These are phyloP conservation scores for Sporopachydermia quercuum DNA, from an alignment of 805 yeast species.

Conservation along the genomic window DNA sequence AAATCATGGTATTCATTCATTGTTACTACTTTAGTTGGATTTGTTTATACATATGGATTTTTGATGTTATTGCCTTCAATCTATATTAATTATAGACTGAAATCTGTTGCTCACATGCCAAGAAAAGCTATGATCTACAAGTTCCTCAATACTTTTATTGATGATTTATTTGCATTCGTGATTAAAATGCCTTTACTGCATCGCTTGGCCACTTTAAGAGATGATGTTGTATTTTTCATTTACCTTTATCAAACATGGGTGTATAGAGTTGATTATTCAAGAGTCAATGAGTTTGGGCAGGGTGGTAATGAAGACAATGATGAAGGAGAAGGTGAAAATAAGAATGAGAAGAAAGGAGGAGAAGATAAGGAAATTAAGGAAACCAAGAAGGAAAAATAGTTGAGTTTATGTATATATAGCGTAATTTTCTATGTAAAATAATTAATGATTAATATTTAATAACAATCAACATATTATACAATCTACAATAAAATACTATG, in stretches of 20 bases:
- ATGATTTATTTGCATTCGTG: conserved; percentile 26
- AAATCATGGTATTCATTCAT: conserved; percentile 29
- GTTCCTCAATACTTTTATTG: conserved; percentile 26
- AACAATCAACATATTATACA: no score
- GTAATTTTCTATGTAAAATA: no score
- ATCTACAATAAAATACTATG: no score
- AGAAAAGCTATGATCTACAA: conserved; percentile 26
- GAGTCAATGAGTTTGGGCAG: conserved; percentile 26
- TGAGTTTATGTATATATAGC: no score
- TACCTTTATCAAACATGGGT: conserved; percentile 26
- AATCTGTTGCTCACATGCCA: conserved; percentile 28
- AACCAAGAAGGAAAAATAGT: conserved; percentile 1
- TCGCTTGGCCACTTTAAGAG: conserved; percentile 25
- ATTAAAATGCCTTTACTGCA: conserved; percentile 28
- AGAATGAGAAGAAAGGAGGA: conserved; percentile 3
- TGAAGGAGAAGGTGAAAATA: conserved; percentile 5
- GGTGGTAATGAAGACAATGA: conserved; percentile 13
- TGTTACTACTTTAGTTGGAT: conserved; percentile 24
- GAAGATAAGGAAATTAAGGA: background rate
- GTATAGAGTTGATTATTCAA: conserved; percentile 24
- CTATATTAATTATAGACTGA: conserved; percentile 26
- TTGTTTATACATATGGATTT: conserved; percentile 28
- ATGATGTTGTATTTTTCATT: conserved; percentile 25
- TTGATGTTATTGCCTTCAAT: conserved; percentile 24
- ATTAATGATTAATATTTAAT: no score